phyloP scores from a whole-genome alignment of 805 yeast species.

The Maudiozyma serrabonitensis region DNA sequence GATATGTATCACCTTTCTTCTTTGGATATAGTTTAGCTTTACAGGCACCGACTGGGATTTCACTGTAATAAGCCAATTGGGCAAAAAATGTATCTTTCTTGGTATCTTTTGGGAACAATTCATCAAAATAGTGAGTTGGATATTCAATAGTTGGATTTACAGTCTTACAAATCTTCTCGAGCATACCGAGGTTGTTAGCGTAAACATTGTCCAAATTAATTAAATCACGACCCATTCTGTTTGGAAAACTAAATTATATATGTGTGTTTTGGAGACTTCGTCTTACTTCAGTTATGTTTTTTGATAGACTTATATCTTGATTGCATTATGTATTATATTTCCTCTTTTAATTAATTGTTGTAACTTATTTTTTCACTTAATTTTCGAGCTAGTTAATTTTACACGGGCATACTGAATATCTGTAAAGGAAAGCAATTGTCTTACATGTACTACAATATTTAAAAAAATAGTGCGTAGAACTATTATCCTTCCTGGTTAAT shows the following conservation, averaged over 20 bases:
- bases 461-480: no score
- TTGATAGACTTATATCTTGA: no score
- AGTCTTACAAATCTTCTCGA: constrained; percentile 12
- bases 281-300: no score
- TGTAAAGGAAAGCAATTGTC: no score
- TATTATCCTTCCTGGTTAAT: background rate
- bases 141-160: constrained; percentile 3
- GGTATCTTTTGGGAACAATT: constrained; percentile 10
- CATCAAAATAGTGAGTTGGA: constrained; percentile 18
- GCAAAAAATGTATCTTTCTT: constrained; percentile 12
- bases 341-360: background rate
- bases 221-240: constrained; percentile 14
- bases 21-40: constrained; percentile 44
- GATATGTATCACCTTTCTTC: constrained; percentile 31
- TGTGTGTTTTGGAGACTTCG: no score
- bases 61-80: constrained; percentile 49
- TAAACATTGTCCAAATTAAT: constrained; percentile 20
- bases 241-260: no score
- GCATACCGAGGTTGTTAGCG: constrained; percentile 21
- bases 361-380: background rate
- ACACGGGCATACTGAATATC: no score
- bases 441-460: no score
- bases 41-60: constrained; percentile 72
- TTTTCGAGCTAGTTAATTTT: no score
- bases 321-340: no score